Evolutionary conservation across 2,329 filamentous ascomycete species (phyloP).

Genomic region (Periconia sp.): DNA sequence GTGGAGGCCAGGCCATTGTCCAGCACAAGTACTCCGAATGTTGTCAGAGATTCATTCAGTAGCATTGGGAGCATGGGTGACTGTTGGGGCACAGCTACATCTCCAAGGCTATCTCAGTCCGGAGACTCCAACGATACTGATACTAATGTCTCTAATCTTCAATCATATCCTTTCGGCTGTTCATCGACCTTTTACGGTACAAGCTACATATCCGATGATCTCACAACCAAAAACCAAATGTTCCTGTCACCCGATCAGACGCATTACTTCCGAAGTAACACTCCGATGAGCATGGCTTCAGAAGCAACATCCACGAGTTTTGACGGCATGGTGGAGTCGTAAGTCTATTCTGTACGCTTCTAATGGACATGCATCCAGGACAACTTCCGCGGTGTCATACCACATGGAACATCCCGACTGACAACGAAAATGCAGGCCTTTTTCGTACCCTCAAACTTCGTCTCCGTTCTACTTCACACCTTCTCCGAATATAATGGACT

Average conservation of each 20-base stretch:
- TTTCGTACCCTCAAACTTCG: too few relatives aligned
- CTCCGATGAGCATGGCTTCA: conserved; percentile 1
- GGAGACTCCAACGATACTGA: too few relatives aligned
- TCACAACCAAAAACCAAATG: conserved; percentile 1
- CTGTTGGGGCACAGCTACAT: too few relatives aligned
- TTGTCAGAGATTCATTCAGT: neutral
- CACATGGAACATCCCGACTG: too few relatives aligned
- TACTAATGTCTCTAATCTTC: neutral
- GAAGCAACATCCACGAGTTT: conserved; percentile 2
- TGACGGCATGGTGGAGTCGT: neutral
- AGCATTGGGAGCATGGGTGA: neutral
- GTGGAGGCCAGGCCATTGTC: neutral
- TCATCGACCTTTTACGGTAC: conserved; percentile 1
- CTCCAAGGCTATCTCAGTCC: too few relatives aligned
- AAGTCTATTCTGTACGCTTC: too few relatives aligned
- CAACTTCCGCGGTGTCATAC: too few relatives aligned
- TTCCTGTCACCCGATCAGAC: neutral
- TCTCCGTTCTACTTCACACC: too few relatives aligned
- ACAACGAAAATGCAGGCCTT: too few relatives aligned
- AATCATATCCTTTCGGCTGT: conserved; percentile 3
- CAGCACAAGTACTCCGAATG: neutral
- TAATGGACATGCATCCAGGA: too few relatives aligned
- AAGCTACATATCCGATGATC: conserved; percentile 1
- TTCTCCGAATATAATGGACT: too few relatives aligned
- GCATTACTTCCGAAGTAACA: neutral